A percentile compares a stretch with the other conserved stretches of the same genome.
phyloP scores from a whole-genome alignment of 2,329 filamentous ascomycete species.

The Diplodia sapinea region DNA sequence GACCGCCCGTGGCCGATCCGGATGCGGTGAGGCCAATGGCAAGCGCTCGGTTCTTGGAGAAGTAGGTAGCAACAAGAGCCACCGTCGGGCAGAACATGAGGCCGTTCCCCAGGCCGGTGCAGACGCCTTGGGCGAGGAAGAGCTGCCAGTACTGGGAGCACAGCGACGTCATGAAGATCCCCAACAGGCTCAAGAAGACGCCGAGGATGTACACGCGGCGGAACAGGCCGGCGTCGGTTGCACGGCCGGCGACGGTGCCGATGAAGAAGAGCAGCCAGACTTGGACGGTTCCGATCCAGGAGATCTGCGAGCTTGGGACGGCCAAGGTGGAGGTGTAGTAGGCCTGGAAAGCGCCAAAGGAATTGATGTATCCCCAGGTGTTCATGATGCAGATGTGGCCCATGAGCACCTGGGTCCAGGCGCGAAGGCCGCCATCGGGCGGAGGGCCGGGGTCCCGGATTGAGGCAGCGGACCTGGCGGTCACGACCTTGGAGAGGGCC shows the following conservation, averaged over 20 bases:
- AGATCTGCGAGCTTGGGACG: constrained; percentile 52
- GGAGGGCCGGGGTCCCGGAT: constrained; percentile 46
- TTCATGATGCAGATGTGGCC: constrained; percentile 47
- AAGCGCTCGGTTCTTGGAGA: constrained; percentile 62
- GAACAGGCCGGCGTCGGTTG: constrained; percentile 60
- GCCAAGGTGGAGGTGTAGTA: constrained; percentile 43
- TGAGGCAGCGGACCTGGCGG: constrained; percentile 38
- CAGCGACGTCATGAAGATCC: constrained; percentile 59
- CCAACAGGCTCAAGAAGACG: constrained; percentile 52
- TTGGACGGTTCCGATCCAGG: constrained; percentile 60
- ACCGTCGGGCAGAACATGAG: constrained; percentile 45
- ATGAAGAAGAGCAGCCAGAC: constrained; percentile 59
- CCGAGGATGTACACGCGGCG: constrained; percentile 52
- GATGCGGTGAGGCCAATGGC: constrained; percentile 66
- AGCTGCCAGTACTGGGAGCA: constrained; percentile 57
- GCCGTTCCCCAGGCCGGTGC: constrained; percentile 44
- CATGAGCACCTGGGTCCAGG: constrained; percentile 47
- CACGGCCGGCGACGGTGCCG: constrained; percentile 58
- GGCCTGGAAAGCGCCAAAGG: constrained; percentile 47
- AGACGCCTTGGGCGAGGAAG: constrained; percentile 46
- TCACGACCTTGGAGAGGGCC: constrained; percentile 33
- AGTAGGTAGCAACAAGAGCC: constrained; percentile 59
- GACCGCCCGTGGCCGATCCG: constrained; percentile 66
- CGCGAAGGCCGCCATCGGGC: constrained; percentile 46
- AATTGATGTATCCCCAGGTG: constrained; percentile 47